Evolutionary conservation across 768 basidiomycete genomes (phyloP), one percentile per base, ranked within the genome.

Genomic region (Suillus paluster): DNA sequence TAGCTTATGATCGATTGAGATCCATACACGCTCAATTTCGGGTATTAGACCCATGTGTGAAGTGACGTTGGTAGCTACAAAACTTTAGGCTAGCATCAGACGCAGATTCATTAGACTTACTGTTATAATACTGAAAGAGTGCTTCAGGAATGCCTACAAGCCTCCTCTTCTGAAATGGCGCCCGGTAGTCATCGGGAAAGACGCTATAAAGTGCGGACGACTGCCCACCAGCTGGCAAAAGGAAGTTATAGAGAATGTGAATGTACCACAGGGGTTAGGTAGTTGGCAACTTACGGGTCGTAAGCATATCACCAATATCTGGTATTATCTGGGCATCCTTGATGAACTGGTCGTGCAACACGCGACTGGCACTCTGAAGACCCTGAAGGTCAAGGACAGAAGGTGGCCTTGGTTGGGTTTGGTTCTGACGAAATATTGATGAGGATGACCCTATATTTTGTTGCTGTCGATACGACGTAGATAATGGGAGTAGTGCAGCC

Each of bases 21-120:
- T 91, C 95, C 95, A 99, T 0, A 92, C 95, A 50, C 95, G 86
- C 67, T 97, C 94, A 64, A 99, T 92, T 68, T 96, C 92, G 27
- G 95, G 89, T 72, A 99, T 84, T 58, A 99, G 77, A 11, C 96
- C 96, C 90, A 97, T 91, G 69, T 92, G 89, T 19, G 91, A 87
- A 27, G 86, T 86, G 58, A 90, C 85, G 69, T 80, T 88, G 39
- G 85, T 82, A 60, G 82, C 91, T 93, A 70, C 33, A 63, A 64
- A 64, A 60, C 48, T 59, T 48, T 70, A 69, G 57, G 66, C 33
- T 49, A 48, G 48, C 63, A 41, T 34, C 46, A 39, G 33, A 38
- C 50, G 12, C 6, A 10, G 44, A 27, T 25, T 25, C n/a, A 44
- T 36, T 60, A 64, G 57, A 76, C 85, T 63, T 60, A 91, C 91